Conservation (phyloP, 2,329 filamentous ascomycete species). For the Erysiphe neolycopersici region DNA sequence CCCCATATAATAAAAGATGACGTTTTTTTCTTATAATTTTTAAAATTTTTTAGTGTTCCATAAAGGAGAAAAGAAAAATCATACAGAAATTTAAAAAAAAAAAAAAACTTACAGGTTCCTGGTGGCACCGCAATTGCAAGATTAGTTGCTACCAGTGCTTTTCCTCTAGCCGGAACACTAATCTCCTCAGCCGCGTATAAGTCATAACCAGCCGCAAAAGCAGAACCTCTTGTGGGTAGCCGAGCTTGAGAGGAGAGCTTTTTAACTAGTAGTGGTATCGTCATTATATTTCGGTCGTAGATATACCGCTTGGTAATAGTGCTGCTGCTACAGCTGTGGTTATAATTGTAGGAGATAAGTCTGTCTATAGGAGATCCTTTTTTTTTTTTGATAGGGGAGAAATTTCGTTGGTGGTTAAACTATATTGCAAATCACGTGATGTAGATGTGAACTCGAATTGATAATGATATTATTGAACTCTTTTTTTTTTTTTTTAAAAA, state of each 20-base stretch:
- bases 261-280: conserved; percentile 31
- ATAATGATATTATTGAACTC: no score
- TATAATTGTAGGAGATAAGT: not conserved
- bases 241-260: conserved; percentile 58
- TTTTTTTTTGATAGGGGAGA: no score
- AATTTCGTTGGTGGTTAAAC: no score
- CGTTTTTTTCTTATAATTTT: no score
- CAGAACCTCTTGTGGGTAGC: conserved; percentile 67
- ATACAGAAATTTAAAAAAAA: not conserved
- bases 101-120: conserved; percentile 46
- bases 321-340: not conserved
- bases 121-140: conserved; percentile 74
- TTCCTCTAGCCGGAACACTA: conserved; percentile 54
- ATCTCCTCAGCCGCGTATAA: conserved; percentile 56
- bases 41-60: no score
- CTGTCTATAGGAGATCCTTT: not conserved
- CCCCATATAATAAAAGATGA: no score
- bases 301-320: not conserved
- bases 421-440: no score
- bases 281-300: not conserved
- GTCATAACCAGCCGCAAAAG: conserved; percentile 82
- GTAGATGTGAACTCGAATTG: no score
- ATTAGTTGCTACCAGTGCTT: conserved; percentile 71
- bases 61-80: no score
- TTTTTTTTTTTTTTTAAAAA: no score